These are phyloP conservation scores for Pelargonium australe DNA, from an alignment of 441 rosid genomes.

Conservation along the genomic window DNA sequence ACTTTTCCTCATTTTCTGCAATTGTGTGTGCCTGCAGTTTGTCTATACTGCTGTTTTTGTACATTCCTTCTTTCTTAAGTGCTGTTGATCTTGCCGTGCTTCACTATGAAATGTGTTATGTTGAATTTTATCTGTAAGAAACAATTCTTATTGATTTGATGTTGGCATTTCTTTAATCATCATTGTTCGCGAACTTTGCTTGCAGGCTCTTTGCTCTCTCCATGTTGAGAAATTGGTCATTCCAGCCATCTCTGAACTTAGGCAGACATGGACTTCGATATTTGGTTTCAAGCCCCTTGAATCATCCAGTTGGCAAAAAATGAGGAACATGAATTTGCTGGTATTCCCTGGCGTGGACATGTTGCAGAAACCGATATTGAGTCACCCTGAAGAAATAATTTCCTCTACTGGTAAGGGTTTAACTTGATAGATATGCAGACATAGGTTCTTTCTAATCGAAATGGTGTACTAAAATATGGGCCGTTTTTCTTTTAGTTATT, in stretches of 20 bases:
- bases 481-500: background rate
- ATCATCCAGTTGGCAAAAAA: slow-evolving; percentile 33
- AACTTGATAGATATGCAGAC: background rate
- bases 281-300: slow-evolving; percentile 70
- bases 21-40: too few species aligned
- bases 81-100: too few species aligned
- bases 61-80: too few species aligned
- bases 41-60: too few species aligned
- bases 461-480: too few species aligned
- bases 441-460: background rate
- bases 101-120: too few species aligned
- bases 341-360: slow-evolving; percentile 90
- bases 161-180: too few species aligned
- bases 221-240: slow-evolving; percentile 73
- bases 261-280: slow-evolving; percentile 79
- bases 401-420: slow-evolving; percentile 30
- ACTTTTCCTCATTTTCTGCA: too few species aligned
- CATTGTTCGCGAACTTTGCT: background rate
- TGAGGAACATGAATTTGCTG: slow-evolving; percentile 62
- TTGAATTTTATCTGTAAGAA: too few species aligned
- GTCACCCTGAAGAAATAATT: slow-evolving; percentile 22
- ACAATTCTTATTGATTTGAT: too few species aligned
- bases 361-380: slow-evolving; percentile 60
- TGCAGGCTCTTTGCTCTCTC: slow-evolving; percentile 68
- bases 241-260: slow-evolving; percentile 86